Evolutionary conservation across 768 basidiomycete genomes (phyloP), one percentile per base, ranked within the genome.

Genomic region (Mycena epipterygia): DNA sequence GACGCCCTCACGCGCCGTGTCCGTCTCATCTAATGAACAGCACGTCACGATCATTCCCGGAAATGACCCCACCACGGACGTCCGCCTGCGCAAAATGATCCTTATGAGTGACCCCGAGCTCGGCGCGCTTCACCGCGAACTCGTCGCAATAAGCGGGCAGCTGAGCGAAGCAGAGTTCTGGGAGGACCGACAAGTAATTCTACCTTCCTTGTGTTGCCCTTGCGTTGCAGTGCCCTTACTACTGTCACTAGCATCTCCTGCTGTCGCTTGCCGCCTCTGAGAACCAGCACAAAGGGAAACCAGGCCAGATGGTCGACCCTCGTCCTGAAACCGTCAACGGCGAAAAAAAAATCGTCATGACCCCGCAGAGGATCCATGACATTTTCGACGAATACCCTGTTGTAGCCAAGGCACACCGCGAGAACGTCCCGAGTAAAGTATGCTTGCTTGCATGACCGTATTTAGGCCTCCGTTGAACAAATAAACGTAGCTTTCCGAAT

Each of bases 361-460:
- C 96, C 3, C 94, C 94, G 19, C 95, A 96, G 80, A 87, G 98
- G 51, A 93, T 97, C 37, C 91, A 95, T 75, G 97, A 99, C 76
- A 96, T 99, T 56, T 99, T 99, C 76, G 96, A 99, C 73, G 97
- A 98, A 82, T 99, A 96, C 78, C 97, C 98, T 2, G 93, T 98
- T 35, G 95, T 99, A 16, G 91, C 93, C 44, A 93, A 90, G 79
- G 97, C 96, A 0, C 97, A 98, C 76, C 91, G 84, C 68, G 96
- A 97, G 77, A 96, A 97, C 74, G 97, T 99, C 1, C 96, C 97
- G 3, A 88, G 82, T 72, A 93, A 94, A 86, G 96, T 93, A 83
- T 64, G 81, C 64, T 41, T 73, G 19, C 41, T 49, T 56, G 63
- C 44, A 32, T 68, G 66, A 13, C 44, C n/a, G 72, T 60, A 42